Conservation (phyloP, 2,329 filamentous ascomycete genomes). For the Rhinocladiella mackenziei region DNA sequence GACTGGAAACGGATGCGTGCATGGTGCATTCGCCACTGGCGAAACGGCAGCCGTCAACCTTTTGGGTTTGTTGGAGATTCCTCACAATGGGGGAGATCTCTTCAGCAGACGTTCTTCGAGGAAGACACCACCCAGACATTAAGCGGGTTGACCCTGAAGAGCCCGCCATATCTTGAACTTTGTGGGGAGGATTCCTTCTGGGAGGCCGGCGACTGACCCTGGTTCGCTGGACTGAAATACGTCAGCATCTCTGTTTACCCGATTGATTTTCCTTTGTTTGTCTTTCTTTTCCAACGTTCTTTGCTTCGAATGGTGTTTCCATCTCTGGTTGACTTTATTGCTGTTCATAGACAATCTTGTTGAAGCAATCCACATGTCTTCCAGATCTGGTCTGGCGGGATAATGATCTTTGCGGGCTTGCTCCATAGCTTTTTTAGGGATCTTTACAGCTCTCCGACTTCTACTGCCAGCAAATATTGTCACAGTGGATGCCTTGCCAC, state of each 20-base stretch:
- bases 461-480: no score
- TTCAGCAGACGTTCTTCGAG: slow-evolving; percentile 21
- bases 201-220: slow-evolving; percentile 13
- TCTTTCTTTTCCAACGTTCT: background rate
- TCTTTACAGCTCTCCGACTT: no score
- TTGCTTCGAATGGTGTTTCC: no score
- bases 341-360: background rate
- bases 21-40: slow-evolving; percentile 44
- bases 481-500: no score
- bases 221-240: slow-evolving; percentile 23
- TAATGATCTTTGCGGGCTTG: no score
- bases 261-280: slow-evolving; percentile 4
- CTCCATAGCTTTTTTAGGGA: no score
- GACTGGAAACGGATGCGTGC: slow-evolving; percentile 43
- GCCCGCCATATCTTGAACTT: background rate
- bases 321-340: background rate
- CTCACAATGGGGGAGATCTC: slow-evolving; percentile 34
- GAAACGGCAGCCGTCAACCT: slow-evolving; percentile 42
- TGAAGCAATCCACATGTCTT: no score
- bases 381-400: no score
- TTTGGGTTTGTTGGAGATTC: slow-evolving; percentile 36
- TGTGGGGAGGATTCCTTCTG: slow-evolving; percentile 13
- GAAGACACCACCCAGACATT: slow-evolving; percentile 24
- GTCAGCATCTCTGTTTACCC: slow-evolving; percentile 8
- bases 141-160: slow-evolving; percentile 3